phyloP scores from a whole-genome alignment of 805 yeast species.

The Candida orba region DNA sequence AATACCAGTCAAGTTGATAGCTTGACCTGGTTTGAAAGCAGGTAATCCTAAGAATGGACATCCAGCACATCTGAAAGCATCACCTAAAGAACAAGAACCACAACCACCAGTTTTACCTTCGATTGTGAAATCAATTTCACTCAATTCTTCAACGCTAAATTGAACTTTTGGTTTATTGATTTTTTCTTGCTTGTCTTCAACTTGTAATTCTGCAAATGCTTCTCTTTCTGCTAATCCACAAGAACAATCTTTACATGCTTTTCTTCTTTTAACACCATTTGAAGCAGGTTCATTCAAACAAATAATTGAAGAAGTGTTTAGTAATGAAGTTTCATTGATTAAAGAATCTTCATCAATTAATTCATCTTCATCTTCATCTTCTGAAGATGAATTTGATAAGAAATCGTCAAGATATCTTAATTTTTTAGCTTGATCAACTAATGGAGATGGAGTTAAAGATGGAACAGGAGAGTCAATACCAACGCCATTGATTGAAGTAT shows the following conservation, averaged over 20 bases:
- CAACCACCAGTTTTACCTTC: constrained; percentile 97
- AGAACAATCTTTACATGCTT: constrained; percentile 97
- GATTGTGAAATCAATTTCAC: constrained; percentile 93
- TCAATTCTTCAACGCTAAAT: constrained; percentile 60
- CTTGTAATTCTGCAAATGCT: constrained; percentile 43
- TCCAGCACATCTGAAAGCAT: constrained; percentile 96
- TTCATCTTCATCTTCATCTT: constrained; percentile 22
- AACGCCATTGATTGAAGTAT: constrained; percentile 3
- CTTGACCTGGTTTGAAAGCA: constrained; percentile 97
- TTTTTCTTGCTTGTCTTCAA: constrained; percentile 24
- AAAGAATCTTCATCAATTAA: constrained; percentile 34
- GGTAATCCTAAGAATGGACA: constrained; percentile 97
- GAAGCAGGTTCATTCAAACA: constrained; percentile 43
- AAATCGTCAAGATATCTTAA: constrained; percentile 16
- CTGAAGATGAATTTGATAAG: constrained; percentile 8
- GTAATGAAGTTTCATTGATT: constrained; percentile 20
- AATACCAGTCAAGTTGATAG: constrained; percentile 64
- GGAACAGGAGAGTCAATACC: constrained; percentile 3
- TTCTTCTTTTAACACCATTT: constrained; percentile 55
- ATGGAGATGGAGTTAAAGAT: constrained; percentile 16
- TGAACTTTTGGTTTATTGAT: constrained; percentile 34
- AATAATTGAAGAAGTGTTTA: constrained; percentile 33
- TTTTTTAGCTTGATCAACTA: constrained; percentile 14
- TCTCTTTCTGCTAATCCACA: constrained; percentile 93
- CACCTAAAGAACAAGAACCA: constrained; percentile 95